phyloP scores from a whole-genome alignment of 2,329 filamentous ascomycete genomes.

The Achaetomium macrosporum region DNA sequence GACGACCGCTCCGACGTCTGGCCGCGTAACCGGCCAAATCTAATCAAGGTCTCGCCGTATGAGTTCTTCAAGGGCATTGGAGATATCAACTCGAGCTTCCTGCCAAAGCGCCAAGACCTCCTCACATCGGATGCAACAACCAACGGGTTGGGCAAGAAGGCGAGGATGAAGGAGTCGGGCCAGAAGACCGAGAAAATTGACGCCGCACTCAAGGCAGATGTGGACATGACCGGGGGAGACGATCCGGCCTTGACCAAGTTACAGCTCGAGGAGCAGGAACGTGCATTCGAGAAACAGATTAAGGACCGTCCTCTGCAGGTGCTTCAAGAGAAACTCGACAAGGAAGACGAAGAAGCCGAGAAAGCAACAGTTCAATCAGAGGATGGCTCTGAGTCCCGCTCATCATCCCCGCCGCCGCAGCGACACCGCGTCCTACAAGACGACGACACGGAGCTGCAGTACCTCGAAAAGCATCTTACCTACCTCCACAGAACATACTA shows the following conservation, averaged over 20 bases:
- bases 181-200: constrained; percentile 27
- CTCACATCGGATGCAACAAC: constrained; percentile 29
- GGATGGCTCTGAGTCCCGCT: constrained; percentile 18
- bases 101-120: constrained; percentile 68
- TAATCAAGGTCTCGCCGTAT: constrained; percentile 92
- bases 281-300: constrained; percentile 80
- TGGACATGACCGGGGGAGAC: constrained; percentile 57
- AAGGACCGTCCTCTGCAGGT: constrained; percentile 84
- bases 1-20: constrained; percentile 96
- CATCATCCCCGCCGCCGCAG: constrained; percentile 34
- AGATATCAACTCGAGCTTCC: constrained; percentile 96
- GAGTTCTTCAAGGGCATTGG: constrained; percentile 98
- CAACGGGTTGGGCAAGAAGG: constrained; percentile 13
- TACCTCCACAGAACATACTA: constrained; percentile 76
- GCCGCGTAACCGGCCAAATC: constrained; percentile 81
- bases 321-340: constrained; percentile 85
- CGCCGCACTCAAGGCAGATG: constrained; percentile 60
- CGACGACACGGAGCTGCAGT: constrained; percentile 74
- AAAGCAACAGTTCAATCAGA: constrained; percentile 42
- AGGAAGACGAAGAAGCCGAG: constrained; percentile 65
- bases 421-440: constrained; percentile 78
- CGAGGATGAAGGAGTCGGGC: constrained; percentile 1
- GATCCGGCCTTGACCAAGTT: constrained; percentile 64
- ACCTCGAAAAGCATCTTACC: constrained; percentile 70
- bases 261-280: constrained; percentile 80